phyloP scores from a whole-genome alignment of 441 rosid genomes.

The Manihot esculenta region DNA sequence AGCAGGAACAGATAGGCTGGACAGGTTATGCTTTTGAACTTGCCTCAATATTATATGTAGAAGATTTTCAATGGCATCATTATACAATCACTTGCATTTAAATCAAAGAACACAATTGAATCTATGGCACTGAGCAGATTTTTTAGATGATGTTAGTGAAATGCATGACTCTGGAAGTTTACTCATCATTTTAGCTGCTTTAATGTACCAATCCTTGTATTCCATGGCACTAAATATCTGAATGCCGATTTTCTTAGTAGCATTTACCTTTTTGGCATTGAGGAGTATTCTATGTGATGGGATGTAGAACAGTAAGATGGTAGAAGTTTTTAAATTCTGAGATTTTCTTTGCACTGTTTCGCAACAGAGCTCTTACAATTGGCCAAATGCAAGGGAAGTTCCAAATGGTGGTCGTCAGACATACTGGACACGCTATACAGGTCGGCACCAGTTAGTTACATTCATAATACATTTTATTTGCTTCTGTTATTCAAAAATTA shows the following conservation, averaged over 20 bases:
- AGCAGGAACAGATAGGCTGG: constrained; percentile 93
- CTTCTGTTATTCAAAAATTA: neutral
- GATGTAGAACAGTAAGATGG: no score
- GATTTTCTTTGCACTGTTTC: constrained; percentile 12
- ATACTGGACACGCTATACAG: constrained; percentile 99
- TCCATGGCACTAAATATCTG: no score
- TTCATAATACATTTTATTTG: neutral
- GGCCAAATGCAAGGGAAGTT: constrained; percentile 99
- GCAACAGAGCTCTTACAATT: constrained; percentile 77
- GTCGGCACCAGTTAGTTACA: constrained; percentile 33
- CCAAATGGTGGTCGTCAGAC: constrained; percentile 94
- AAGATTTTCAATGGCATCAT: no score
- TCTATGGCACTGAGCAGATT: neutral
- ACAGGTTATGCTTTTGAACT: constrained; percentile 49
- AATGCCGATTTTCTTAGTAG: no score
- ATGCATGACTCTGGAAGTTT: neutral
- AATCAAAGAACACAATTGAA: neutral
- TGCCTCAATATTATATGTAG: neutral
- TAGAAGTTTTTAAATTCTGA: neutral
- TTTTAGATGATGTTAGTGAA: constrained; percentile 6
- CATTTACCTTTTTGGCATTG: no score
- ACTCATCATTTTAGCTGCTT: neutral
- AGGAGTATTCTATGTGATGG: no score
- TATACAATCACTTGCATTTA: neutral
- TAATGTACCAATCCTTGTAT: neutral